phyloP scores from a whole-genome alignment of 345 rosid species.

The Cardamine occulta region DNA sequence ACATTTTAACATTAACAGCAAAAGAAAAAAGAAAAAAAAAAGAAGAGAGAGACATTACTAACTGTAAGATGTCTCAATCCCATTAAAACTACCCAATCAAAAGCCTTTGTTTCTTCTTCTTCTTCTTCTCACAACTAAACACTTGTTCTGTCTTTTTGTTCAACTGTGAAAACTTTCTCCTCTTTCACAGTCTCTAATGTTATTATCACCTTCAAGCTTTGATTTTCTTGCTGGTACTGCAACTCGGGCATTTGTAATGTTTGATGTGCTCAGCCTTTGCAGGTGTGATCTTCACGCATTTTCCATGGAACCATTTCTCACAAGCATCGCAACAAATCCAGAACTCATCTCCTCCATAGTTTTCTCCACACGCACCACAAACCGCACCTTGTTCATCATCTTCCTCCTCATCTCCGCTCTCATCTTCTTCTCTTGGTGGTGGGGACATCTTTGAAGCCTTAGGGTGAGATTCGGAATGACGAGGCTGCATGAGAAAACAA shows the following conservation, averaged over 20 bases:
- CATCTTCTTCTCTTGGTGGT: constrained; percentile 43
- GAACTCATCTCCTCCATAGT: constrained; percentile 46
- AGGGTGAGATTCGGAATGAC: constrained; percentile 40
- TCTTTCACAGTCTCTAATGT: constrained; percentile 35
- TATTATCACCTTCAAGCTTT: constrained; percentile 37
- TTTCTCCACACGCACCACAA: constrained; percentile 49
- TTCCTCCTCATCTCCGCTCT: constrained; percentile 47
- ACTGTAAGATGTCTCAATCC: constrained; percentile 37
- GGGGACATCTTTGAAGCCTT: constrained; percentile 44
- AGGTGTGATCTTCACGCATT: constrained; percentile 46
- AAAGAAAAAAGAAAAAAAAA: not conserved
- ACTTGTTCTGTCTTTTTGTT: constrained; percentile 24
- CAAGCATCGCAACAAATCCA: constrained; percentile 48
- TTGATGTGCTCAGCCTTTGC: constrained; percentile 48
- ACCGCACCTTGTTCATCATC: constrained; percentile 49
- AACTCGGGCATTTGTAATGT: constrained; percentile 46
- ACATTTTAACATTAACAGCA: constrained; percentile 37
- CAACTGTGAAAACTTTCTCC: constrained; percentile 36
- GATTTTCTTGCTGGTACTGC: constrained; percentile 44
- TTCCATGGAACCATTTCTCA: constrained; percentile 48
- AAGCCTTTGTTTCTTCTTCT: constrained; percentile 33
- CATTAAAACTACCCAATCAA: constrained; percentile 40
- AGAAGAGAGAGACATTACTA: constrained; percentile 24
- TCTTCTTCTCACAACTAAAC: constrained; percentile 31
- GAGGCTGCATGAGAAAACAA: constrained; percentile 34